phyloP scores from a whole-genome alignment of 306 rosid genomes.

The Cucurbita argyrosperma region DNA sequence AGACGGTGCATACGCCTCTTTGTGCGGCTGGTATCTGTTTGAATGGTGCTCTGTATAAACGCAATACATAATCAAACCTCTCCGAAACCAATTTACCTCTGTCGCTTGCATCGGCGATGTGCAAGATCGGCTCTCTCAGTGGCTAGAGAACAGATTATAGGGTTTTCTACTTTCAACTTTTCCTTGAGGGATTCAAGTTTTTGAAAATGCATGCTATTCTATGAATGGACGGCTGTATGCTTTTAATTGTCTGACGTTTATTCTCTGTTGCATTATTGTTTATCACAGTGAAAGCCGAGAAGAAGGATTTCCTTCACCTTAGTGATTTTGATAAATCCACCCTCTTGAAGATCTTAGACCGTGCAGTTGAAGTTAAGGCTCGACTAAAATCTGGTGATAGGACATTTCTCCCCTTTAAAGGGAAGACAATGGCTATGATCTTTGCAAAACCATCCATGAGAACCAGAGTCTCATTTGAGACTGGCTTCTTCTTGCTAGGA shows the following conservation, averaged over 20 bases:
- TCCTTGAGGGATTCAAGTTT: not conserved
- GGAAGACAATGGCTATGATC: constrained; percentile 95
- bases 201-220: not conserved
- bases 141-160: not conserved
- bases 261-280: not conserved
- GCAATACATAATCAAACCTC: not conserved
- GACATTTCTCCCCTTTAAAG: constrained; percentile 66
- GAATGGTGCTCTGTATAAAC: too few species aligned
- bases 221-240: not conserved
- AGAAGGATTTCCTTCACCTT: constrained; percentile 74
- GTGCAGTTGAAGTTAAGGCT: constrained; percentile 75
- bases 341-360: constrained; percentile 60
- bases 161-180: not conserved
- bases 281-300: constrained; percentile 31
- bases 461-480: constrained; percentile 88
- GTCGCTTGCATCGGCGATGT: not conserved
- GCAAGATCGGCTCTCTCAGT: not conserved
- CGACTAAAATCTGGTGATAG: constrained; percentile 71
- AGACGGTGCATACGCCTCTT: too few species aligned
- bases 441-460: constrained; percentile 95
- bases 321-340: constrained; percentile 65
- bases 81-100: not conserved
- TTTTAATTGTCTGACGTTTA: not conserved
- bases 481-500: constrained; percentile 72
- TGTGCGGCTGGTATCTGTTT: too few species aligned